phyloP scores from a whole-genome alignment of 345 rosid species.

The Citrus unshiu region DNA sequence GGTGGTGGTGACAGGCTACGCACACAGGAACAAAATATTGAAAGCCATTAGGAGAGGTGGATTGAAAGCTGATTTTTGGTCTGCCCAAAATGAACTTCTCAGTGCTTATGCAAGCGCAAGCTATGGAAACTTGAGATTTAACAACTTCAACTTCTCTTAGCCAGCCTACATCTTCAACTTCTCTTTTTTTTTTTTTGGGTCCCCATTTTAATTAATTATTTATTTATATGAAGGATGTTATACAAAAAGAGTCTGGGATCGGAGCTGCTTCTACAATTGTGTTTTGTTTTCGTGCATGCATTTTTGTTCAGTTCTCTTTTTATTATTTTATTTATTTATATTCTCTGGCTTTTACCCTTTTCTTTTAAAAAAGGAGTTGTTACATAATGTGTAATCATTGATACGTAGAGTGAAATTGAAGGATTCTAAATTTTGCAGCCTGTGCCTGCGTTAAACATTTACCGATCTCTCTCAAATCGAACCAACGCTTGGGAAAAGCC shows the following conservation, averaged over 20 bases:
- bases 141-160: slow-evolving; percentile 27
- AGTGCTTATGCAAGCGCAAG: slow-evolving; percentile 32
- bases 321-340: too few relatives aligned
- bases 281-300: too few relatives aligned
- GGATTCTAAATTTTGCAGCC: slow-evolving; percentile 18
- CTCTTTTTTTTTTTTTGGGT: not conserved
- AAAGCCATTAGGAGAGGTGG: slow-evolving; percentile 43
- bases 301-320: too few relatives aligned
- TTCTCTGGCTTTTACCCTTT: not conserved
- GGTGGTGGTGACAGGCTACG: slow-evolving; percentile 40
- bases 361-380: slow-evolving; percentile 20
- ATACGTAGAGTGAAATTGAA: slow-evolving; percentile 17
- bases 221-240: not conserved
- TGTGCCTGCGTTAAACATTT: not conserved
- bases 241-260: slow-evolving; percentile 3
- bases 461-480: not conserved
- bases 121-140: slow-evolving; percentile 34
- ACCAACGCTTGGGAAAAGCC: not conserved
- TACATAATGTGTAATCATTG: slow-evolving; percentile 14
- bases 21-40: slow-evolving; percentile 36
- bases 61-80: slow-evolving; percentile 46
- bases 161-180: not conserved
- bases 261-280: too few relatives aligned
- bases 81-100: slow-evolving; percentile 38
- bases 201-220: not conserved